Evolutionary conservation across 129 eudicot species (phyloP), one percentile per base, ranked within the genome.

Genomic region (Kitagawia praeruptora): DNA sequence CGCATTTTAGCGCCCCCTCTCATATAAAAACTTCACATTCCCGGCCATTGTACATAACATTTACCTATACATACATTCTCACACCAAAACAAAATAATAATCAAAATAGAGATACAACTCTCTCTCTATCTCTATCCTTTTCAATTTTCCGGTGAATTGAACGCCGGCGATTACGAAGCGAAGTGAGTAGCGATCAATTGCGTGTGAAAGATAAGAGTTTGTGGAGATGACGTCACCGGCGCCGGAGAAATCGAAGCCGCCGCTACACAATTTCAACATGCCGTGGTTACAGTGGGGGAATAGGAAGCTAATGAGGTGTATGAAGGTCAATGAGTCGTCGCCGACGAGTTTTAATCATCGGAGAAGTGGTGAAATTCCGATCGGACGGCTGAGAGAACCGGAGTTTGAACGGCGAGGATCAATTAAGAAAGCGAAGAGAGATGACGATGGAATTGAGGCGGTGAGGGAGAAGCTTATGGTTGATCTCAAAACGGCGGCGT

Each of bases 211-310:
- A 12, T 23, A 67, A 9, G 70, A 56, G 77, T 79, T 79, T 84
- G 31, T 83, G 83, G 80, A 78, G 71, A 15, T 74, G 77, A 86
- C 85, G 80, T 83, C 77, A 42, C 85, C 83, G 84, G 86, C 75
- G 73, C 51, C 54, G 51, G 89, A 87, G 45, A 85, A 91, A 85
- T 84, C 89, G 81, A 89, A 84, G 75, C 86, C 89, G 81, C 86
- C 89, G 81, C 78, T 89, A 82, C 96, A 91, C 80, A 91, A 91
- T 86, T 91, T 91, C 82, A 86, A 85, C 63, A 54, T 87, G 85
- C 90, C 93, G 66, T 80, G 88, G 47, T 79, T 91, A 80, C 87
- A 86, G 84, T 91, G 97, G 96, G 96, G 96, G n/a, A 87, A 83
- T 45, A 93, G 89, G 86, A 86, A 81, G 81, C 56, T 82, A 38